A percentile compares a stretch with the other conserved stretches of the same genome.
These are phyloP conservation scores for Xylariaceae sp. DNA, from an alignment of 2,329 filamentous ascomycete species.

Conservation along the genomic window DNA sequence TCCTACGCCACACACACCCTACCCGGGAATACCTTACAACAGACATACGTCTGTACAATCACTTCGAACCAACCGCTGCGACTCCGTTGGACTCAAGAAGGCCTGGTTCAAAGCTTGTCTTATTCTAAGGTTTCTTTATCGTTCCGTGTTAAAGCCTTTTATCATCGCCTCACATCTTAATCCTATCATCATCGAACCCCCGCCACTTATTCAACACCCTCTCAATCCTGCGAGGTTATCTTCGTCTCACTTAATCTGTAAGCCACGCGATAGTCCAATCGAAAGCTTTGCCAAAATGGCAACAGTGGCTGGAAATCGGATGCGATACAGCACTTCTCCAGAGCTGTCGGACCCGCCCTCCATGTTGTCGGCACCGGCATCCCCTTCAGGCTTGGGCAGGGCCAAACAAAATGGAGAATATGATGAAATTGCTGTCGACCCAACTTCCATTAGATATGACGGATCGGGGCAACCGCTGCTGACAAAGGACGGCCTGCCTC, in stretches of 20 bases:
- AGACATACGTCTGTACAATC: background rate
- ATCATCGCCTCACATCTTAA: slow-evolving; percentile 5
- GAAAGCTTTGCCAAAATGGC: slow-evolving; percentile 18
- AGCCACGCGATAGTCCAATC: background rate
- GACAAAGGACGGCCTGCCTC: slow-evolving; percentile 52
- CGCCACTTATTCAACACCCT: no score
- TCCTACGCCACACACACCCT: background rate
- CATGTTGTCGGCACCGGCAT: slow-evolving; percentile 29
- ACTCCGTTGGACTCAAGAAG: background rate
- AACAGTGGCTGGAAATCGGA: slow-evolving; percentile 23
- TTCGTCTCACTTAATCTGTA: background rate
- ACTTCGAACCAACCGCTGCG: background rate
- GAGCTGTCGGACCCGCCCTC: slow-evolving; percentile 33
- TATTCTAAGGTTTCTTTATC: background rate
- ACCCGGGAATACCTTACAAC: background rate
- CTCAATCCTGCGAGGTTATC: background rate
- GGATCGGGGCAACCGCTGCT: slow-evolving; percentile 38
- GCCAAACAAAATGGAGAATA: slow-evolving; percentile 26
- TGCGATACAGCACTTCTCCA: slow-evolving; percentile 31
- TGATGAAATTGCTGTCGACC: slow-evolving; percentile 32
- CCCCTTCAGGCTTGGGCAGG: slow-evolving; percentile 25
- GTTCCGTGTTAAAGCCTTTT: background rate
- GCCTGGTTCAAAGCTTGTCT: background rate
- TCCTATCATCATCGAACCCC: slow-evolving; percentile 6
- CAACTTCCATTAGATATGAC: slow-evolving; percentile 31